Evolutionary conservation across 2,329 filamentous ascomycete genomes (phyloP), one percentile per base, ranked within the genome.

Genomic region (Pleomassaria siparia): DNA sequence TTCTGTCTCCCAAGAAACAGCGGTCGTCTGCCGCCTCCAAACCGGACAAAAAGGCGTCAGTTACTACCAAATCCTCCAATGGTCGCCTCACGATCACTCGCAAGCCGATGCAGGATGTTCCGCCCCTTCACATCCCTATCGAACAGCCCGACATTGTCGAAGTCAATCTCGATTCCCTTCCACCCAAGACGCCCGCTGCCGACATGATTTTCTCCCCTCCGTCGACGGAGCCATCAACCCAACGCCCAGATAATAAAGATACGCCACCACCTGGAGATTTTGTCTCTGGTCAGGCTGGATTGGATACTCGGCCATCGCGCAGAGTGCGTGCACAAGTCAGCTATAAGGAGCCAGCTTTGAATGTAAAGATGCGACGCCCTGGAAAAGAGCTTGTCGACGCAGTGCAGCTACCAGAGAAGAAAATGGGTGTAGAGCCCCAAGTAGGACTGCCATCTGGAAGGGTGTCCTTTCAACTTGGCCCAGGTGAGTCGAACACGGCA

Each of bases 311-410:
- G 26, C 72, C 75, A 10, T 74, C 72, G 2, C 68, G 76, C 46
- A 69, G 76, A 49, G 74, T 74, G 12, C 67, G 76, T 20, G 63
- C 73, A 15, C 69, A 73, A 26, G 75, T 53, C 36, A 53, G 50
- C 44, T 46, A 56, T 57, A 43, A 58, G 54, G 48, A 59, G 51
- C 76, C 76, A 1, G 76, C 69, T 40, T 61, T 79, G 13, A 66
- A 67, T 37, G 72, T 69, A 13, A 79, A 79, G 55, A 78, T 79
- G 75, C 67, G 76, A 16, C 69, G 76, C 21, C 74, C 76, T 1
- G 69, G 67, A 41, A 75, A 76, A 51, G 69, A 75, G 42, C 60
- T 77, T 44, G 72, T 72, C 1, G 75, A 78, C 54, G 76, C 76
- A 1, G 68, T 79, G 4, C 40, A 62, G 55, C 57, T 50, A 9